Conservation (phyloP, 352 stramenopile species). For the Phytophthora ramorum region DNA sequence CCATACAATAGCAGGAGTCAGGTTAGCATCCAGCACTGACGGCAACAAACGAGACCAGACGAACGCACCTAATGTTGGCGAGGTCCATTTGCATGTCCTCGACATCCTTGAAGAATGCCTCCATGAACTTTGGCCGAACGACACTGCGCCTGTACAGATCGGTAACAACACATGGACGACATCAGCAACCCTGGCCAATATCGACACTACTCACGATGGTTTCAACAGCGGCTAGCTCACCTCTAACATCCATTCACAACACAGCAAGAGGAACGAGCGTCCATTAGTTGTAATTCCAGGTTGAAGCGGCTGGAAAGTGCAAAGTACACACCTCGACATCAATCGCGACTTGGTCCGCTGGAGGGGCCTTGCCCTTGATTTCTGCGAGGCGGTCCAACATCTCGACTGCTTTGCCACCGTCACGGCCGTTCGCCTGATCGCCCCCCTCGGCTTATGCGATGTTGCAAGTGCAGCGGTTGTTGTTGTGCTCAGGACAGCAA, state of each 20-base stretch:
- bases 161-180: not conserved
- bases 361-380: slow-evolving; percentile 62
- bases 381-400: slow-evolving; percentile 82
- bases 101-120: slow-evolving; percentile 96
- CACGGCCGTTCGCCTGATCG: not conserved
- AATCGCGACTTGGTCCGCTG: slow-evolving; percentile 56
- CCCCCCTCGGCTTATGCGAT: slow-evolving; percentile 3
- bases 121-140: slow-evolving; percentile 91
- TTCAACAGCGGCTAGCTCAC: not conserved
- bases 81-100: slow-evolving; percentile 95
- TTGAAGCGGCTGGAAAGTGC: not conserved
- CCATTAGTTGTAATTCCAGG: slow-evolving; percentile 1
- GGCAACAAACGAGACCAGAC: not conserved
- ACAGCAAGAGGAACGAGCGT: not conserved
- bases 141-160: slow-evolving; percentile 45
- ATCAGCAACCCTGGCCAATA: not conserved
- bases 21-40: slow-evolving; percentile 1
- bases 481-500: not conserved
- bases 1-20: not conserved
- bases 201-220: not conserved
- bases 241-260: not conserved
- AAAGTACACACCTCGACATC: slow-evolving; percentile 63
- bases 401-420: not conserved
- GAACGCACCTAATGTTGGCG: slow-evolving; percentile 79
- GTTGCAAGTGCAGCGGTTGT: slow-evolving; percentile 11